Evolutionary conservation across 2,329 filamentous ascomycete genomes (phyloP).

Genomic region (Botryotinia narcissicola): DNA sequence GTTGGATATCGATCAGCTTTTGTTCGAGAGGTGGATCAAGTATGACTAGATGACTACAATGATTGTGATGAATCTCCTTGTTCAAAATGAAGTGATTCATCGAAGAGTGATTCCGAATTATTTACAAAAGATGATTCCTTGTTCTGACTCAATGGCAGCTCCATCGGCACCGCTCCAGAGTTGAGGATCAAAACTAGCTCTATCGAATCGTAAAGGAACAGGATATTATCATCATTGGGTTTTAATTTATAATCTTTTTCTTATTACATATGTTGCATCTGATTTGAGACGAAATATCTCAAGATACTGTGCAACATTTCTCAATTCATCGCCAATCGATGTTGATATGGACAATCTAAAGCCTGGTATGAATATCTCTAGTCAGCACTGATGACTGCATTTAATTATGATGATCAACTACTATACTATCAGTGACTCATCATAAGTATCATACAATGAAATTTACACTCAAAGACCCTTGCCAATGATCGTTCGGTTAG

Average conservation of each 20-base stretch:
- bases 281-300: not conserved
- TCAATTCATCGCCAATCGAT: not conserved
- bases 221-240: not conserved
- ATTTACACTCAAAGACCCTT: not conserved
- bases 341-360: not conserved
- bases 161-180: not conserved
- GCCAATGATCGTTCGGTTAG: not conserved
- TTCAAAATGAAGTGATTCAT: too few species aligned
- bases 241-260: rapidly evolving
- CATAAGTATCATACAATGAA: not conserved
- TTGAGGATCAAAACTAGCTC: not conserved
- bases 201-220: not conserved
- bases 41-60: not conserved
- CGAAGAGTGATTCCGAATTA: not conserved
- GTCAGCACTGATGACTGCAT: not conserved
- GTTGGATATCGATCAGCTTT: not conserved
- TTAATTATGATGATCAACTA: not conserved
- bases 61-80: not conserved
- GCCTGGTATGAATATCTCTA: not conserved
- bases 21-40: not conserved
- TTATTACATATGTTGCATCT: not conserved
- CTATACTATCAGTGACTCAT: not conserved
- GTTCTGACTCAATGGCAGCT: not conserved
- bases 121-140: not conserved
- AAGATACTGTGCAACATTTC: not conserved